A percentile compares a stretch with the other conserved stretches of the same genome.
Evolutionary conservation across 257 asterid genomes (phyloP).

Genomic region (Solanum ossicruentum): DNA sequence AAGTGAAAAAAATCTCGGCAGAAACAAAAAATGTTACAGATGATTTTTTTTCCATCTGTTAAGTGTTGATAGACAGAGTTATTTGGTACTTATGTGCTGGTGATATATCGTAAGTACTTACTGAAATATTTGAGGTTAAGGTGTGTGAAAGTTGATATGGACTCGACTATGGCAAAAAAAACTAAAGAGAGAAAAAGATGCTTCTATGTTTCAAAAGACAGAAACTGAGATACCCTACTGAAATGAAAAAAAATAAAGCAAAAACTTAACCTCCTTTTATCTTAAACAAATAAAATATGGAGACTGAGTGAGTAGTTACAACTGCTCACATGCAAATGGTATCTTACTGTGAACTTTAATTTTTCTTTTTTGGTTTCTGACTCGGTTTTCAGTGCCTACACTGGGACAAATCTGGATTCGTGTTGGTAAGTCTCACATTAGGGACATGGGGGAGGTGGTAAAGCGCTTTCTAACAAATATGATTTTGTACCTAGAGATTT

Average conservation of each 20-base stretch:
- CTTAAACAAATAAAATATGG: background rate
- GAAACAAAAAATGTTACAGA: background rate
- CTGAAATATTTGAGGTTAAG: background rate
- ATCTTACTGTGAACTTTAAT: background rate
- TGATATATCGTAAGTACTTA: background rate
- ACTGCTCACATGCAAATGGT: conserved; percentile 34
- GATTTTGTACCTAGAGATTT: background rate
- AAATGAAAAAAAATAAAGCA: conserved; percentile 5
- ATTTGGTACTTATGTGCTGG: background rate
- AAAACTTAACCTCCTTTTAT: background rate
- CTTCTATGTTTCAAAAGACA: background rate
- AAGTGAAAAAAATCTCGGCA: background rate
- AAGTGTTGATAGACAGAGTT: background rate
- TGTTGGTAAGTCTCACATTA: background rate
- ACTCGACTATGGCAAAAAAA: background rate
- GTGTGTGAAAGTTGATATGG: background rate
- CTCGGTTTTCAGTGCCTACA: background rate
- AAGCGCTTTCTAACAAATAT: background rate
- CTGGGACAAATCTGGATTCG: background rate
- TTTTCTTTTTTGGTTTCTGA: background rate
- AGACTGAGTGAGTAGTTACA: conserved; percentile 6
- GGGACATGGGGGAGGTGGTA: background rate
- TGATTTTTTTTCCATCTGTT: background rate
- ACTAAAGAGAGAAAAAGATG: background rate
- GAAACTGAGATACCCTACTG: background rate